Evolutionary conservation across 768 basidiomycete genomes (phyloP).

Genomic region (Psilocybe tampanensis): DNA sequence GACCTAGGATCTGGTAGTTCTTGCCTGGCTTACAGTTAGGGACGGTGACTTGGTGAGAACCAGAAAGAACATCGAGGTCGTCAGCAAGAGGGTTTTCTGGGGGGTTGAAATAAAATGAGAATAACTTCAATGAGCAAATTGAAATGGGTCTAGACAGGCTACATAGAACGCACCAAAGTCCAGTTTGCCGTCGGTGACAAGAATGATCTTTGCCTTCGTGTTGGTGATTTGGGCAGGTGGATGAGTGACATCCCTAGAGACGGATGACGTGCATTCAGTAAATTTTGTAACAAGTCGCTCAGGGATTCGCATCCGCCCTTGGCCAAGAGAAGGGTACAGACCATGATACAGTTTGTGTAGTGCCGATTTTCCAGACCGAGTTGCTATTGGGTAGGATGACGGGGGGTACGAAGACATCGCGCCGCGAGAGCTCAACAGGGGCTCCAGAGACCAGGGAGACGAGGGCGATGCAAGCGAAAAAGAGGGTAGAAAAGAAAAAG

Average conservation of each 20-base stretch:
- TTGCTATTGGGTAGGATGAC: constrained; percentile 26
- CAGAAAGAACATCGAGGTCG: constrained; percentile 37
- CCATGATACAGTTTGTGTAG: constrained; percentile 33
- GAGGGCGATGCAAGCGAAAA: constrained; percentile 28
- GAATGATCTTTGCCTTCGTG: constrained; percentile 38
- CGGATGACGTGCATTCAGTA: constrained; percentile 8
- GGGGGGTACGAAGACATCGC: constrained; percentile 36
- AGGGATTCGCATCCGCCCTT: constrained; percentile 18
- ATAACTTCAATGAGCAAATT: too few relatives aligned
- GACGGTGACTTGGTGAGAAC: constrained; percentile 39
- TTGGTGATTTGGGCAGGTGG: constrained; percentile 46
- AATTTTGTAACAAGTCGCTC: background rate
- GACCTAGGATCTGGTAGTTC: constrained; percentile 38
- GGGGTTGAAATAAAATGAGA: background rate
- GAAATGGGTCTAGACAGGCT: too few relatives aligned
- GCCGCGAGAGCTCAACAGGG: constrained; percentile 23
- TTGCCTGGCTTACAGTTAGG: constrained; percentile 39
- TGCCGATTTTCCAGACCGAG: constrained; percentile 31
- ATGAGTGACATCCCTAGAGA: constrained; percentile 40
- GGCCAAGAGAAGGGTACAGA: too few relatives aligned
- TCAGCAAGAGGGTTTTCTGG: constrained; percentile 38
- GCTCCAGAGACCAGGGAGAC: constrained; percentile 26
- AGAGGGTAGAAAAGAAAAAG: constrained; percentile 19
- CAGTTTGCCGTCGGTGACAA: constrained; percentile 32
- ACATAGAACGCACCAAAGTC: constrained; percentile 34